Evolutionary conservation across 805 yeast genomes (phyloP).

Genomic region (Candida pseudoglaebosa): DNA sequence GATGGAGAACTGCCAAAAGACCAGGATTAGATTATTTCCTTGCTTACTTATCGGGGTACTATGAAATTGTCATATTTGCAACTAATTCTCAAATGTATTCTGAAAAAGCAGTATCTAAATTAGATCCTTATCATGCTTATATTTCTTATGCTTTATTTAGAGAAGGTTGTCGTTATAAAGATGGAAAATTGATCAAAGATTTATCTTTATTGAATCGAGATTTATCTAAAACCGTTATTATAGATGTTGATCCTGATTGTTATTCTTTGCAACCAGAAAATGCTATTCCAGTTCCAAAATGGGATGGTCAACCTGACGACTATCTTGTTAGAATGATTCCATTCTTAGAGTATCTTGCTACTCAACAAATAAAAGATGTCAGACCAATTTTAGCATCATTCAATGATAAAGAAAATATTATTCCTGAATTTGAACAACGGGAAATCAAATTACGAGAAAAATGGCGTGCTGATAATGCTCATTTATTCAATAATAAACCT

Average conservation of each 20-base stretch:
- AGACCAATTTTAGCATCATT: constrained; percentile 82
- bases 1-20: constrained; percentile 99
- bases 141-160: constrained; percentile 83
- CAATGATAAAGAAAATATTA: constrained; percentile 59
- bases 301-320: constrained; percentile 88
- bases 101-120: constrained; percentile 77
- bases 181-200: constrained; percentile 88
- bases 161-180: constrained; percentile 86
- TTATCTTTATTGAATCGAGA: constrained; percentile 89
- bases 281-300: constrained; percentile 77
- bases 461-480: constrained; percentile 53
- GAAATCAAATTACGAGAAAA: constrained; percentile 71
- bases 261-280: constrained; percentile 88
- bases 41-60: constrained; percentile 91
- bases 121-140: constrained; percentile 91
- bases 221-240: constrained; percentile 67
- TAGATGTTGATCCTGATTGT: constrained; percentile 74
- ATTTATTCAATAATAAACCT: constrained; percentile 32
- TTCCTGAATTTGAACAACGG: constrained; percentile 77
- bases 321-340: constrained; percentile 78
- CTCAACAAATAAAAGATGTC: constrained; percentile 81
- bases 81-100: constrained; percentile 82
- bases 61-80: constrained; percentile 89
- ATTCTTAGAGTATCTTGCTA: constrained; percentile 89
- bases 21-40: constrained; percentile 97